Conservation (phyloP, 192 early-diverging fungal genomes). For the Podila minutissima region DNA sequence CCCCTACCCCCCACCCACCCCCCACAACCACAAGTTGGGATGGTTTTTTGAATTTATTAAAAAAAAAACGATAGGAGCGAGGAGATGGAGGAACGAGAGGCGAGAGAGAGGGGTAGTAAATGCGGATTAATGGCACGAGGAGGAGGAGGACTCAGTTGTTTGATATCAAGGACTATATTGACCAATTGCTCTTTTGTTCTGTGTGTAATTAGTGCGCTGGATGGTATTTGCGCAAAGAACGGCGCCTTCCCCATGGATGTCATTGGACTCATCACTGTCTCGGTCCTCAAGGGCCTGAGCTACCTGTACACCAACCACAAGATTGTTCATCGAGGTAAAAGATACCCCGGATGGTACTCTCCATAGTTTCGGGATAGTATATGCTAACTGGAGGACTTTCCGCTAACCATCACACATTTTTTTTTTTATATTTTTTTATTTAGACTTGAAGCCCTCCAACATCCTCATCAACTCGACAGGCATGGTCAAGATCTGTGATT, state of each 20-base stretch:
- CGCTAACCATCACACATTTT: not conserved
- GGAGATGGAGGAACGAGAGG: no score
- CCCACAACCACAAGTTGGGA: not conserved
- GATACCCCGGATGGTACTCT: not conserved
- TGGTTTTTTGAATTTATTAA: not conserved
- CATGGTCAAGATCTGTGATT: conserved; percentile 85
- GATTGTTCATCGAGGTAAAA: conserved; percentile 93
- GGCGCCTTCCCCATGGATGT: conserved; percentile 92
- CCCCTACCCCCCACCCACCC: not conserved
- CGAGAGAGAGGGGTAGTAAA: no score
- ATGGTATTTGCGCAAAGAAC: conserved; percentile 90
- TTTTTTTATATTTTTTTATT: not conserved
- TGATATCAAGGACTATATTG: no score
- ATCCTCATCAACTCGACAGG: conserved; percentile 84
- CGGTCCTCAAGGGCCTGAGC: conserved; percentile 80
- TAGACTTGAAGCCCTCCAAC: conserved; percentile 90
- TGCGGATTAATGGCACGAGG: no score
- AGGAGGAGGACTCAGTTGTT: no score
- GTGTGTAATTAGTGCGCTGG: conserved; percentile 70
- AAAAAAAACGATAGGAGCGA: not conserved
- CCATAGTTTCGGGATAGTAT: not conserved
- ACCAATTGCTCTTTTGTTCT: not conserved
- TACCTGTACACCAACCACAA: conserved; percentile 90
- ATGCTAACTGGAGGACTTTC: not conserved
- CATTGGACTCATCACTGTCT: conserved; percentile 83